Percentiles rank a stretch among this genome's conserved stretches.
These are phyloP conservation scores for Cylindricascospora bacillispora DNA, from an alignment of 1,139 yeast genomes.

Conservation along the genomic window DNA sequence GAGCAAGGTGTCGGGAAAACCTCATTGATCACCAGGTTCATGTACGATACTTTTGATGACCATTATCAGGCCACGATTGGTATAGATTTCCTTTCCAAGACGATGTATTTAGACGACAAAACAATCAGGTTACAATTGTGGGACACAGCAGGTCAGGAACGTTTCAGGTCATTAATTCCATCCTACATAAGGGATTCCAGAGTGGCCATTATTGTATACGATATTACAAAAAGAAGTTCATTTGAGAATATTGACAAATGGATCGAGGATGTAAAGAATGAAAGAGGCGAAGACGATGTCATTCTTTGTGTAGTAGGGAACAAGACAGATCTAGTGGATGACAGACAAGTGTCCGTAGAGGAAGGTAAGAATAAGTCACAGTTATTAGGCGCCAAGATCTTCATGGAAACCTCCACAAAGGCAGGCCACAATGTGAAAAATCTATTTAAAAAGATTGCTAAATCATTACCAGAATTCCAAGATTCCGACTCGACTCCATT, in stretches of 20 bases:
- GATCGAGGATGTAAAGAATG: slow-evolving; percentile 74
- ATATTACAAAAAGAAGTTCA: slow-evolving; percentile 75
- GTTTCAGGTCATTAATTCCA: slow-evolving; percentile 88
- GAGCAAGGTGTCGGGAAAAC: slow-evolving; percentile 97
- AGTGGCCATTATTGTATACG: slow-evolving; percentile 93
- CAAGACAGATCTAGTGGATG: slow-evolving; percentile 55
- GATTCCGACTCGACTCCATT: slow-evolving; percentile 29
- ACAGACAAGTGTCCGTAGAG: slow-evolving; percentile 68
- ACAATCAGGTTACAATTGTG: slow-evolving; percentile 67
- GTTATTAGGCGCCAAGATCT: slow-evolving; percentile 62
- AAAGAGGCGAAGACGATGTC: slow-evolving; percentile 56
- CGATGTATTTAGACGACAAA: slow-evolving; percentile 66
- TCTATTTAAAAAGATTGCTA: slow-evolving; percentile 81
- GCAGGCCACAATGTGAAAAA: slow-evolving; percentile 89
- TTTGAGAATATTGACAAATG: slow-evolving; percentile 67
- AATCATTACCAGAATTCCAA: slow-evolving; percentile 77
- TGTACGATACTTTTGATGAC: slow-evolving; percentile 97
- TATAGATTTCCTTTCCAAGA: slow-evolving; percentile 84
- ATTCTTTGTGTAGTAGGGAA: slow-evolving; percentile 69
- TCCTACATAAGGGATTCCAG: slow-evolving; percentile 93
- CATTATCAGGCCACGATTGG: slow-evolving; percentile 93
- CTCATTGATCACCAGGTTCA: slow-evolving; percentile 84
- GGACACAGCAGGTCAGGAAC: slow-evolving; percentile 99
- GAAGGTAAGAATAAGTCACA: slow-evolving; percentile 73
- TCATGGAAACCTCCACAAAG: slow-evolving; percentile 89